Conservation (phyloP, 352 stramenopile species). For the Pilasporangium apinafurcum region DNA sequence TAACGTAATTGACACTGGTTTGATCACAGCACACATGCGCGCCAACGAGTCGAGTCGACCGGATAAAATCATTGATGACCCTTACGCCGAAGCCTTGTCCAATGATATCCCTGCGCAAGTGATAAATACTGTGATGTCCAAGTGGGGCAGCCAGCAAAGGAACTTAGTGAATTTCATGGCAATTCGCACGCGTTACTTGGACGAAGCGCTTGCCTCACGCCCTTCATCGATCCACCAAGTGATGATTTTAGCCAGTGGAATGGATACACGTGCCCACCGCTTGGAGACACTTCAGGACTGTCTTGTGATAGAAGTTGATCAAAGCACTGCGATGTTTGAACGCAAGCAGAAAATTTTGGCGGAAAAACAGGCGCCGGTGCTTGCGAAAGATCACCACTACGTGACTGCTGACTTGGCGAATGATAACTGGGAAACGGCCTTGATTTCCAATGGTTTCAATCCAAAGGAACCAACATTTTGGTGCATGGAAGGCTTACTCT, state of each 20-base stretch:
- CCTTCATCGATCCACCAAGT: conserved; percentile 5
- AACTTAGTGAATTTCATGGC: conserved; percentile 5
- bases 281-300: conserved; percentile 6
- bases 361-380: background rate
- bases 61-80: conserved; percentile 12
- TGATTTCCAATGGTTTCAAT: conserved; percentile 5
- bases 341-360: conserved; percentile 6
- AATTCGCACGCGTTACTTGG: conserved; percentile 14
- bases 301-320: conserved; percentile 13
- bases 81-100: conserved; percentile 8
- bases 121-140: background rate
- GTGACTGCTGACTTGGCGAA: conserved; percentile 7
- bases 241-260: conserved; percentile 9
- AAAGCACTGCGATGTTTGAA: conserved; percentile 4
- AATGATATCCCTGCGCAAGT: conserved; percentile 1
- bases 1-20: no score
- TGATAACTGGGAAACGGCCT: conserved; percentile 8
- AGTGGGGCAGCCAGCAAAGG: background rate
- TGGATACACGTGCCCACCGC: conserved; percentile 12
- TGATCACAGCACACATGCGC: conserved; percentile 11
- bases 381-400: conserved; percentile 7
- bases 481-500: conserved; percentile 12
- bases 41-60: conserved; percentile 8
- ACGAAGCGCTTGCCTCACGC: conserved; percentile 6
- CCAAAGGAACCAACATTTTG: conserved; percentile 8